Evolutionary conservation across 2,329 filamentous ascomycete genomes (phyloP).

Genomic region (Cephalotrichum gorgonifer): DNA sequence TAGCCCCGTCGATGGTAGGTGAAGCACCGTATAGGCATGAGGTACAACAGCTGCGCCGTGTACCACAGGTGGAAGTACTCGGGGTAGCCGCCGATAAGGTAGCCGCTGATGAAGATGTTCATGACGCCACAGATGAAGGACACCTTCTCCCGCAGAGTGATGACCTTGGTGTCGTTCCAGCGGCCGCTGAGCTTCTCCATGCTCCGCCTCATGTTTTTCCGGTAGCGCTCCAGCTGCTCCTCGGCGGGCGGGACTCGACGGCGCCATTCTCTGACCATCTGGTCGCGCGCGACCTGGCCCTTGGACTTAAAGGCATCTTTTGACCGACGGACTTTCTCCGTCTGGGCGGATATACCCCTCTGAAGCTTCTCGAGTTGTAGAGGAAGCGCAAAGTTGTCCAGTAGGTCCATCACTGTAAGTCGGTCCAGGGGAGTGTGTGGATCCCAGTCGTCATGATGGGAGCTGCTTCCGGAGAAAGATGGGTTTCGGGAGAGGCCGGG

Average conservation of each 20-base stretch:
- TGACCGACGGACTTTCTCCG: constrained; percentile 73
- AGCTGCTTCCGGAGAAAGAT: constrained; percentile 75
- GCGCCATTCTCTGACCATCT: constrained; percentile 88
- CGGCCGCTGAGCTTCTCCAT: constrained; percentile 78
- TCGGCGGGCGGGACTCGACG: constrained; percentile 77
- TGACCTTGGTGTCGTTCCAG: constrained; percentile 84
- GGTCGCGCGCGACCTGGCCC: constrained; percentile 70
- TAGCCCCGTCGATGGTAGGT: constrained; percentile 86
- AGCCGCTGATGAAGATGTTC: constrained; percentile 96
- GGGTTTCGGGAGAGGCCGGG: constrained; percentile 60
- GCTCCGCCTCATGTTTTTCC: constrained; percentile 72
- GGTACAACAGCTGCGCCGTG: constrained; percentile 75
- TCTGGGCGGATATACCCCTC: constrained; percentile 70
- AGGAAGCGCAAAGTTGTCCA: constrained; percentile 86
- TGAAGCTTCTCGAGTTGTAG: constrained; percentile 89
- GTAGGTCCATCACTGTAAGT: constrained; percentile 80
- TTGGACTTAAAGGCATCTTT: constrained; percentile 69
- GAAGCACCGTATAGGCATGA: constrained; percentile 92
- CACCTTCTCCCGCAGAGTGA: constrained; percentile 85
- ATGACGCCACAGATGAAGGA: constrained; percentile 94
- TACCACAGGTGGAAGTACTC: constrained; percentile 92
- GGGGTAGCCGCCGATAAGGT: constrained; percentile 77
- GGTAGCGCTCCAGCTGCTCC: constrained; percentile 86
- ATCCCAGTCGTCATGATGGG: constrained; percentile 85
- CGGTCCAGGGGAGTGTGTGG: constrained; percentile 80